phyloP scores from a whole-genome alignment of 2,329 filamentous ascomycete genomes.

The Exserohilum rostratum region DNA sequence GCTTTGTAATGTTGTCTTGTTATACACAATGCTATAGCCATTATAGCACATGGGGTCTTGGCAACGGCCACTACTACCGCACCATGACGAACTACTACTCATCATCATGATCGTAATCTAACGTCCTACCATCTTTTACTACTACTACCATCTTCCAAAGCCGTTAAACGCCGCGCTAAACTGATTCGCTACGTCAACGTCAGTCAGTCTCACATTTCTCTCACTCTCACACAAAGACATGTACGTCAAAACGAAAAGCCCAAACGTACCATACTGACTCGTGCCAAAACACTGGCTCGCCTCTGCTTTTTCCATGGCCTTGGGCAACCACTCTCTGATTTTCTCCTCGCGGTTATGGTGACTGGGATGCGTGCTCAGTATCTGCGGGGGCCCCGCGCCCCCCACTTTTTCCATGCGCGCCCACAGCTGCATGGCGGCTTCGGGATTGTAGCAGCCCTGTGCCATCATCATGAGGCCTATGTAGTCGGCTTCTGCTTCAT shows the following conservation, averaged over 20 bases:
- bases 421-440: conserved; percentile 68
- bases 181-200: conserved; percentile 5
- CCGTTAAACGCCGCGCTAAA: conserved; percentile 19
- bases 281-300: conserved; percentile 36
- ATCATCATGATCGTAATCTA: no score
- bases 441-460: conserved; percentile 76
- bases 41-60: no score
- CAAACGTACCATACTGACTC: conserved; percentile 25
- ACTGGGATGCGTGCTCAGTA: conserved; percentile 78
- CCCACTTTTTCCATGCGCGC: conserved; percentile 64
- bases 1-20: no score
- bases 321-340: conserved; percentile 63
- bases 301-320: conserved; percentile 49
- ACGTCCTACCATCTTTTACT: not conserved
- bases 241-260: not conserved
- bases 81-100: no score
- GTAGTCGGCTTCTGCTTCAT: conserved; percentile 80
- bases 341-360: conserved; percentile 69
- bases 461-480: conserved; percentile 85
- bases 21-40: no score
- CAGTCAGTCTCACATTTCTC: not conserved
- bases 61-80: no score
- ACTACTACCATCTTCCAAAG: conserved; percentile 17
- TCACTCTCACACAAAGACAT: not conserved
- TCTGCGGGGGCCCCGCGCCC: conserved; percentile 66